These are phyloP conservation scores for Komagataella pseudopastoris DNA, from an alignment of 805 yeast genomes.

Conservation along the genomic window DNA sequence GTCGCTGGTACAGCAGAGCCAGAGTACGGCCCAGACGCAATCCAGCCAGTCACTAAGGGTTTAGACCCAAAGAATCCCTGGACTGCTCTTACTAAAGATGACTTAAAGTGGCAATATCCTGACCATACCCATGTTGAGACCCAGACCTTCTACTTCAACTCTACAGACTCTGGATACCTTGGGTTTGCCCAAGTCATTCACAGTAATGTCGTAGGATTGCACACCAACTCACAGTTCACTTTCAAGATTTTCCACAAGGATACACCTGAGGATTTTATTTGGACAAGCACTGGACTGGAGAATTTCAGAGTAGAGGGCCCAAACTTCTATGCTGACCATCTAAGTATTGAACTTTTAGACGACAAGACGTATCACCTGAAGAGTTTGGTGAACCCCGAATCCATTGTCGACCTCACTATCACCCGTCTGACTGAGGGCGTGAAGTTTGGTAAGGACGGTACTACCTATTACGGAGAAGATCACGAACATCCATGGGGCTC, in stretches of 20 bases:
- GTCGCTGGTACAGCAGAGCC: slow-evolving; percentile 98
- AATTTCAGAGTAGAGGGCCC: slow-evolving; percentile 63
- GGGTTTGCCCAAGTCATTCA: slow-evolving; percentile 95
- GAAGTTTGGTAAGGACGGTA: slow-evolving; percentile 82
- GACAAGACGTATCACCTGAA: slow-evolving; percentile 39
- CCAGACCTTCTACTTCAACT: slow-evolving; percentile 77
- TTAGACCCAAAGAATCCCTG: slow-evolving; percentile 33
- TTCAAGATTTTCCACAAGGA: slow-evolving; percentile 58
- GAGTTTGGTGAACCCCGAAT: slow-evolving; percentile 54
- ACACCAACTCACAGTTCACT: slow-evolving; percentile 88
- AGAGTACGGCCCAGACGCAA: slow-evolving; percentile 86
- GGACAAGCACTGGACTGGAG: slow-evolving; percentile 89
- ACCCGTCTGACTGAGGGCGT: slow-evolving; percentile 61
- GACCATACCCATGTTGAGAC: slow-evolving; percentile 87
- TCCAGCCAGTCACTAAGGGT: slow-evolving; percentile 65
- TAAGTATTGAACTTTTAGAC: slow-evolving; percentile 47
- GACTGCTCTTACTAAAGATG: slow-evolving; percentile 46
- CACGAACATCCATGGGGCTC: slow-evolving; percentile 85
- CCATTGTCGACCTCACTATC: slow-evolving; percentile 57
- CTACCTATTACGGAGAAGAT: slow-evolving; percentile 79
- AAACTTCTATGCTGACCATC: slow-evolving; percentile 66
- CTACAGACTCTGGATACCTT: slow-evolving; percentile 42
- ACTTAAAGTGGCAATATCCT: slow-evolving; percentile 67
- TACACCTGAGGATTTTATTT: slow-evolving; percentile 40
- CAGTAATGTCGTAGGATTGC: slow-evolving; percentile 80